Evolutionary conservation across 2,329 filamentous ascomycete species (phyloP), one percentile per base, ranked within the genome.

Genomic region (Pyricularia sp.): DNA sequence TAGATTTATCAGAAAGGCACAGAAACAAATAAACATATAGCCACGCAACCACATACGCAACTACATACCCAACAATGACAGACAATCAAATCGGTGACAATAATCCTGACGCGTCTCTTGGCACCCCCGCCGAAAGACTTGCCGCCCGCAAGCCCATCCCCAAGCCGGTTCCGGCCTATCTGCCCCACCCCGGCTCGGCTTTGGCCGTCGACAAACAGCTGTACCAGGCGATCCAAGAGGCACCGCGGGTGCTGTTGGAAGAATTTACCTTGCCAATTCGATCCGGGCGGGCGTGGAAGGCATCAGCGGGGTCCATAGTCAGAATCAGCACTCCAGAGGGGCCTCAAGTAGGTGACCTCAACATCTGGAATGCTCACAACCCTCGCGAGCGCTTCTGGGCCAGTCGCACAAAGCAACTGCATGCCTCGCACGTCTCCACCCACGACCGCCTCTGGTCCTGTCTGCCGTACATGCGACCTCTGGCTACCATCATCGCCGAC

Each of bases 331-430:
- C 92, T 0, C 91, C 91, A 0, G 81, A 89, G 68, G 92, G 92
- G 0, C 88, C 92, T 0, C 92, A 96, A 79, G 92, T 96, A 76
- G 0, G 83, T 84, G 92, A 95, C 74, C 80, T 95, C 23, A 96
- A 96, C 77, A 85, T 95, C 73, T 96, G 91, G 91, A 92, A 90
- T 73, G 82, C 84, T 5, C 80, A 88, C 71, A 93, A 95, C 77
- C 90, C 92, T 0, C 86, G 91, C 17, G 92, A 96, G 77, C 84
- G 88, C 61, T 92, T 96, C 81, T 96, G 92, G 92, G 92, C 92
- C 0, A 83, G 87, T 0, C 86, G 92, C 55, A 95, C 92, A 14
- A 85, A 89, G 69, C 92, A 96, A 76, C 84, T 96, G 23, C 91
- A 96, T 73, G 86, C 89, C 17, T 89, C 89, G 2, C 92, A 96